phyloP scores from a whole-genome alignment of 2,329 filamentous ascomycete species.

The Fusarium lateritium region DNA sequence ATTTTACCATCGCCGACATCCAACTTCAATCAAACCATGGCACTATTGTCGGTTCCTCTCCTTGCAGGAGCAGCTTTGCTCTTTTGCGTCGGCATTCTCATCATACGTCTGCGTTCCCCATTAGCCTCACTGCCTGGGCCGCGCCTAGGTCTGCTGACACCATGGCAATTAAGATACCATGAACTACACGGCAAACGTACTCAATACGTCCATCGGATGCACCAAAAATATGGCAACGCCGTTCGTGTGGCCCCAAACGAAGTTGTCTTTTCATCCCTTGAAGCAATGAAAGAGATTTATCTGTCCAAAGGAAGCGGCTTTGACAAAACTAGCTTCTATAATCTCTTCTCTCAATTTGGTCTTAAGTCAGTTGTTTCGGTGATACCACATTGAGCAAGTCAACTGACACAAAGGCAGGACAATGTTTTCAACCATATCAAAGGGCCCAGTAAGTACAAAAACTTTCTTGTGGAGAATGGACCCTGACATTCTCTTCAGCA shows the following conservation, averaged over 20 bases:
- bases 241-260: constrained; percentile 38
- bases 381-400: fast-evolving
- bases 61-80: background rate
- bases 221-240: constrained; percentile 15
- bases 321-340: constrained; percentile 30
- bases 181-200: constrained; percentile 33
- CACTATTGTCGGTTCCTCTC: background rate
- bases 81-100: background rate
- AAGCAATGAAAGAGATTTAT: constrained; percentile 38
- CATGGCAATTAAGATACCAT: constrained; percentile 21
- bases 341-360: constrained; percentile 33
- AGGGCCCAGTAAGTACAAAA: constrained; percentile 15
- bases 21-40: background rate
- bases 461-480: fast-evolving
- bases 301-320: constrained; percentile 35
- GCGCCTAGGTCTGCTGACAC: constrained; percentile 17
- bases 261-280: constrained; percentile 27
- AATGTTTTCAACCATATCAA: constrained; percentile 33
- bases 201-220: constrained; percentile 21
- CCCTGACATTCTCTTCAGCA: constrained; percentile 18
- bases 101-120: constrained; percentile 16
- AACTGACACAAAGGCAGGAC: background rate
- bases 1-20: background rate
- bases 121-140: constrained; percentile 30
- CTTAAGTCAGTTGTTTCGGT: background rate